Base-by-base conservation (phyloP, 495 filamentous ascomycete species). In the Usnea hakonensis region DNA sequence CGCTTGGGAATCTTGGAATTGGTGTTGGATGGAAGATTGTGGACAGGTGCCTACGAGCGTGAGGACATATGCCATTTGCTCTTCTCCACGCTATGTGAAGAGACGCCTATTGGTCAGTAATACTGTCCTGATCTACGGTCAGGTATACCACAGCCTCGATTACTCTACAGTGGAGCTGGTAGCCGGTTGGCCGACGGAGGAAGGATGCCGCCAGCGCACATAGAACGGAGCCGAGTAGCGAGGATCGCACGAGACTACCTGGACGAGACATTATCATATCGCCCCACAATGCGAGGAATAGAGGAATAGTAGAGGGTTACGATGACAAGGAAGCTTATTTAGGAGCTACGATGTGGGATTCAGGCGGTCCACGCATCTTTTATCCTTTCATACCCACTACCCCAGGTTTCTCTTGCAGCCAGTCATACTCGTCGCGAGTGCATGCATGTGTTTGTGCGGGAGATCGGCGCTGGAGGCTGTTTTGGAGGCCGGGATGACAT, bases 401-500 rank as follows among this genome's bases (percentile, higher is more conserved):
- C 46, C 46, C 48, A 52, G 48, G 28, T 32, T 52, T 50, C 10
- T 1, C 46, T 1, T n/a, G n/a, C n/a, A n/a, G n/a, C 5, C 46
- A 10, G 16, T 11, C 26, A 26, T 28, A 28, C 14, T 52, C 10
- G 16, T 32, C n/a, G n/a, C n/a, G n/a, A n/a, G n/a, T 28, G 48
- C 28, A 52, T 52, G 48, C 48, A 52, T 52, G 48, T 52, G 48
- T 32, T n/a, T n/a, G n/a, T 19, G 46, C 48, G 48, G 48, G 48
- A 52, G 48, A 52, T 52, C 48, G 19, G 48, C 48, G 48, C 21
- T 52, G 48, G 48, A 52, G 48, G 46, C 46, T 30, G 46, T 23
- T n/a, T 28, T 46, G 43, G 11, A 26, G 40, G 40, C 19, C 21
- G 40, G 46, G 14, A 14, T 50, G 46, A 50, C 46, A 50, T 50